Evolutionary conservation across 1,139 yeast species (phyloP).

Genomic region (Yamadazyma triangularis): DNA sequence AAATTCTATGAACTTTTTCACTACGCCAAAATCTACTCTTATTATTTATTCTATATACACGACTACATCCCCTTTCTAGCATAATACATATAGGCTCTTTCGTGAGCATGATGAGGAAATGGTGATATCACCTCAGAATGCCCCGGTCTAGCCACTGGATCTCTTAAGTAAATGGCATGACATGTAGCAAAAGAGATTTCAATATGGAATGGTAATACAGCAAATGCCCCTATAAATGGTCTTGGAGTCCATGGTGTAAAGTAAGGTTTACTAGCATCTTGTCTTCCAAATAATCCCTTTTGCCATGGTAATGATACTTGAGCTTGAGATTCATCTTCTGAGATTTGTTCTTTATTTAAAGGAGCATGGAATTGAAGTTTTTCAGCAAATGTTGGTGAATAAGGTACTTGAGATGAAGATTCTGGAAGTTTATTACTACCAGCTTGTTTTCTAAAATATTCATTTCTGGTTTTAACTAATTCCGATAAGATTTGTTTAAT

Average conservation of each 20-base stretch:
- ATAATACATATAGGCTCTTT: conserved; percentile 95
- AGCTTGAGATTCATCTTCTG: conserved; percentile 52
- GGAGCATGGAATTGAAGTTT: conserved; percentile 45
- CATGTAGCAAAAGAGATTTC: conserved; percentile 89
- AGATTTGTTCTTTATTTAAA: conserved; percentile 49
- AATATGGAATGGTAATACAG: conserved; percentile 85
- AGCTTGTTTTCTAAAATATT: conserved; percentile 41
- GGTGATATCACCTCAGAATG: conserved; percentile 95
- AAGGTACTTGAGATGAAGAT: conserved; percentile 31
- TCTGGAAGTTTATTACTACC: conserved; percentile 23
- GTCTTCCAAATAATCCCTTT: conserved; percentile 70
- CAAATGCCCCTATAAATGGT: conserved; percentile 89
- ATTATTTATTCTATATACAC: not conserved
- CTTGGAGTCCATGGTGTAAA: conserved; percentile 98
- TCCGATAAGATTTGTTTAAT: conserved; percentile 55
- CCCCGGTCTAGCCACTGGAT: conserved; percentile 97
- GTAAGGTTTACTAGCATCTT: conserved; percentile 71
- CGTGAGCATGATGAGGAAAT: conserved; percentile 76
- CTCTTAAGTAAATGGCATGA: conserved; percentile 91
- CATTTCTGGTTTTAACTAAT: conserved; percentile 47
- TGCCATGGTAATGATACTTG: conserved; percentile 68
- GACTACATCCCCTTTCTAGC: conserved; percentile 65
- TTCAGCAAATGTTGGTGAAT: conserved; percentile 54
- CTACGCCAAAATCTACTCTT: too few species aligned
- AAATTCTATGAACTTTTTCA: too few species aligned